Evolutionary conservation across 495 filamentous ascomycete species (phyloP), one percentile per base, ranked within the genome.

Genomic region (Penicillium salamii): DNA sequence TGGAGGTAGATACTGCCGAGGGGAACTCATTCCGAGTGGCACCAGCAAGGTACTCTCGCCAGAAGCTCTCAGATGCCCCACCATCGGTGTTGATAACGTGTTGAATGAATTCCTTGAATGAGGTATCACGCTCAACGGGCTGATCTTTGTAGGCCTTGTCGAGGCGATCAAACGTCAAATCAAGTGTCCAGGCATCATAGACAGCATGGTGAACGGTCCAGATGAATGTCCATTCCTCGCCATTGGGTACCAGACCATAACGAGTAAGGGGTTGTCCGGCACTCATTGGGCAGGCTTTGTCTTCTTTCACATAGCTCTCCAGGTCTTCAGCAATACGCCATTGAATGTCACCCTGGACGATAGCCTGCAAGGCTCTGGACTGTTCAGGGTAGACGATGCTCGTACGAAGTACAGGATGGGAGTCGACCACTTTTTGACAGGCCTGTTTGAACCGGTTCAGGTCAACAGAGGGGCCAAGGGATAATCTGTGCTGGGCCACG

Each of bases 381-480:
- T 67, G 37, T 77, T 73, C 40, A 5, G 39, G 23, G n/a, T 28
- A 28, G 23, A 42, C 77, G 61, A 14, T 26, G n/a, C 39, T 8
- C 2, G 78, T 82, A 2, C 80, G 70, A 3, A 82, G 64, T 12
- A 81, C 76, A 5, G 69, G 54, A 26, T 60, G 66, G 41, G 71
- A 67, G 0, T 34, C 42, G 20, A 62, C 47, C 11, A 69, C 66
- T 1, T 32, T 29, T 21, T 75, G 61, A 46, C 75, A 79, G 5
- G 77, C 74, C 13, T 52, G 44, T 18, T 65, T 61, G 26, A 76
- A 64, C 11, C 61, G 61, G 35, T 54, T 36, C 0, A 63, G 51
- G 13, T 60, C 52, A 7, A 57, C 11, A 13, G 17, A 32, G 2
- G 26, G 1, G 6, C 46, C 33, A 11, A 58, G 7, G 7, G 40